A percentile compares a stretch with the other conserved stretches of the same genome.
phyloP scores from a whole-genome alignment of 2,329 filamentous ascomycete genomes.

The Curvularia verruculosa region DNA sequence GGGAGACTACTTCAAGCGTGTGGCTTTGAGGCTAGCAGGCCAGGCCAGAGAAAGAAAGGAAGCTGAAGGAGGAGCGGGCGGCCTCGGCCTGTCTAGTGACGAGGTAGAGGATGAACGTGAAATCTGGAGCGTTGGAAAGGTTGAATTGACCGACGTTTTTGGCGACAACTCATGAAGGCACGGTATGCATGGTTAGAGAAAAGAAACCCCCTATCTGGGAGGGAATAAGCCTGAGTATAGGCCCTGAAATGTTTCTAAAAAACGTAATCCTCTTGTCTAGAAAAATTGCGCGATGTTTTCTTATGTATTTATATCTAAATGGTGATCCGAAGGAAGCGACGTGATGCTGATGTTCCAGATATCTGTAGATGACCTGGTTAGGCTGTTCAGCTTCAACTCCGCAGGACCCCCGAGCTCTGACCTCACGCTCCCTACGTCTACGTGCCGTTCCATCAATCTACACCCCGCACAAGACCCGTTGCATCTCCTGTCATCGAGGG shows the following conservation, averaged over 20 bases:
- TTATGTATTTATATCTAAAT: background rate
- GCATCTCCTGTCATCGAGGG: constrained; percentile 19
- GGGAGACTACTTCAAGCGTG: constrained; percentile 95
- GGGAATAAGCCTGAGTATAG: constrained; percentile 9
- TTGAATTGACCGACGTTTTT: constrained; percentile 72
- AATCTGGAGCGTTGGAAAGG: constrained; percentile 91
- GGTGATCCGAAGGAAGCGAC: background rate
- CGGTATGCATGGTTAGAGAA: constrained; percentile 1
- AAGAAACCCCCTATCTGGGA: constrained; percentile 4
- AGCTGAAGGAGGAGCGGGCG: constrained; percentile 87
- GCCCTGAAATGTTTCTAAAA: background rate
- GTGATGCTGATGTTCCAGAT: background rate
- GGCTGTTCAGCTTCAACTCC: constrained; percentile 20
- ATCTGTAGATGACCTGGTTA: background rate
- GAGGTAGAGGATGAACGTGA: constrained; percentile 94
- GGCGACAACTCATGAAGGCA: constrained; percentile 20
- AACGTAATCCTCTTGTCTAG: constrained; percentile 1
- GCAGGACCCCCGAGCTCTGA: constrained; percentile 33
- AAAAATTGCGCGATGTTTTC: constrained; percentile 8
- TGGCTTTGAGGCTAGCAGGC: constrained; percentile 80
- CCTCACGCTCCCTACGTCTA: constrained; percentile 29
- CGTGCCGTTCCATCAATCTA: constrained; percentile 29
- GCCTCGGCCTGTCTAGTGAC: constrained; percentile 84
- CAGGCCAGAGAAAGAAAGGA: constrained; percentile 89
- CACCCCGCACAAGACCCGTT: constrained; percentile 22